Evolutionary conservation across 306 rosid genomes (phyloP).

Genomic region (Lupinus albus): DNA sequence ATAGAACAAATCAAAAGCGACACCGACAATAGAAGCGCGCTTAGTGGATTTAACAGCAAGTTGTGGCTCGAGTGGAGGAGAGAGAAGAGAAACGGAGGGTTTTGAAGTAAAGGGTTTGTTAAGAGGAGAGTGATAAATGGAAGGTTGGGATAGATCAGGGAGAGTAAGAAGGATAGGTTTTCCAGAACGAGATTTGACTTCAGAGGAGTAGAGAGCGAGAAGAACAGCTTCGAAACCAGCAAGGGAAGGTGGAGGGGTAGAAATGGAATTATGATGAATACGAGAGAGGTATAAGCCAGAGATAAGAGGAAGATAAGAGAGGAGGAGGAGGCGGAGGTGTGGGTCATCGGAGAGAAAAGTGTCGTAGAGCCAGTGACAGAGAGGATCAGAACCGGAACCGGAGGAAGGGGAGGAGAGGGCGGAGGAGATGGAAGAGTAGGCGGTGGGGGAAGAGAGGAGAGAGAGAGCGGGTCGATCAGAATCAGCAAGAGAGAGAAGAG

Average conservation of each 20-base stretch:
- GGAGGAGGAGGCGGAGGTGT: slow-evolving; percentile 83
- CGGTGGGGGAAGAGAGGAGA: slow-evolving; percentile 71
- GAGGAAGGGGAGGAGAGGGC: slow-evolving; percentile 62
- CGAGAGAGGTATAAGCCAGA: slow-evolving; percentile 81
- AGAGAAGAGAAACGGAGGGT: slow-evolving; percentile 63
- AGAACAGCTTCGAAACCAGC: slow-evolving; percentile 96
- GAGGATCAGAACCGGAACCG: slow-evolving; percentile 87
- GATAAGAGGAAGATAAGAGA: slow-evolving; percentile 87
- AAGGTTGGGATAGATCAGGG: slow-evolving; percentile 89
- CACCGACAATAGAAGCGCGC: slow-evolving; percentile 81
- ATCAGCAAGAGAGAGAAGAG: slow-evolving; percentile 77
- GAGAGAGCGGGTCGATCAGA: slow-evolving; percentile 98
- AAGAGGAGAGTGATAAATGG: slow-evolving; percentile 76
- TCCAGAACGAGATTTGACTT: slow-evolving; percentile 75
- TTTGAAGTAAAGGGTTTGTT: slow-evolving; percentile 19
- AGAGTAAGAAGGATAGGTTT: slow-evolving; percentile 74
- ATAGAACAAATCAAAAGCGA: slow-evolving; percentile 74
- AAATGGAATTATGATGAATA: slow-evolving; percentile 45
- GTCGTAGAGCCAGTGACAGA: slow-evolving; percentile 97
- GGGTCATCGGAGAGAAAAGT: slow-evolving; percentile 87
- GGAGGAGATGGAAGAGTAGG: slow-evolving; percentile 44
- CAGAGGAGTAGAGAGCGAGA: slow-evolving; percentile 80
- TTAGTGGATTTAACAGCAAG: slow-evolving; percentile 85
- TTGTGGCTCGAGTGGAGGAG: slow-evolving; percentile 81
- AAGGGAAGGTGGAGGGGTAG: slow-evolving; percentile 55